phyloP scores from a whole-genome alignment of 2,329 filamentous ascomycete species.

The Thermoascus crustaceus region DNA sequence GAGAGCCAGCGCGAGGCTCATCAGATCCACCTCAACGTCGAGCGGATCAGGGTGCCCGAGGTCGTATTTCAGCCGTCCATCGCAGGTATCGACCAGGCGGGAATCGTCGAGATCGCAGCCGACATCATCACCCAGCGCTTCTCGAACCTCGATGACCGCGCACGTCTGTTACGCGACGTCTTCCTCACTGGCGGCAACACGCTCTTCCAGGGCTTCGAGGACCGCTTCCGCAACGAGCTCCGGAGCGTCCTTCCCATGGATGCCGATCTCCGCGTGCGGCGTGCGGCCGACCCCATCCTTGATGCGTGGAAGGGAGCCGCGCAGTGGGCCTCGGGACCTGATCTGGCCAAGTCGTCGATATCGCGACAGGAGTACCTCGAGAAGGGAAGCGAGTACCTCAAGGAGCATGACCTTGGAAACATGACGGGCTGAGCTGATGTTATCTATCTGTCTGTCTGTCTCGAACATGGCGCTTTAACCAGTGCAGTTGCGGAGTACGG shows the following conservation, averaged over 20 bases:
- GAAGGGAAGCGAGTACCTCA: slow-evolving; percentile 90
- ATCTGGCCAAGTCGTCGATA: slow-evolving; percentile 58
- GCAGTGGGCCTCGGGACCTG: slow-evolving; percentile 58
- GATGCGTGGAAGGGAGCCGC: slow-evolving; percentile 95
- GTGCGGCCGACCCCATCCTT: slow-evolving; percentile 65
- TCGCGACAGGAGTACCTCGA: slow-evolving; percentile 78
- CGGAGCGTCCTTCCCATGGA: slow-evolving; percentile 63
- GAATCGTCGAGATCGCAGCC: slow-evolving; percentile 82
- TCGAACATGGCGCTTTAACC: too few relatives aligned
- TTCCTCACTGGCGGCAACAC: slow-evolving; percentile 94
- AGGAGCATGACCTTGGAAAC: slow-evolving; percentile 47
- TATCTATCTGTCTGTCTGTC: too few relatives aligned
- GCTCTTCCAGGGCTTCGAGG: slow-evolving; percentile 77
- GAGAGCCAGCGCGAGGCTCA: slow-evolving; percentile 71
- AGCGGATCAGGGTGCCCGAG: slow-evolving; percentile 89
- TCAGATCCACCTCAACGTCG: slow-evolving; percentile 92
- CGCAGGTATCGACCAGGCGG: slow-evolving; percentile 86
- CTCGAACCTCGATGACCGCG: slow-evolving; percentile 46
- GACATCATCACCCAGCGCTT: slow-evolving; percentile 84
- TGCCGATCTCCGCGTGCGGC: slow-evolving; percentile 59
- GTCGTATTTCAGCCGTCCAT: slow-evolving; percentile 89
- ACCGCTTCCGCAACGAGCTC: slow-evolving; percentile 66
- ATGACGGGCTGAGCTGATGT: slow-evolving; percentile 16
- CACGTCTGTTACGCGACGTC: slow-evolving; percentile 71
- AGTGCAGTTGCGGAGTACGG: too few relatives aligned